Percentiles rank a stretch among this genome's conserved stretches.
Conservation (phyloP, 2,329 filamentous ascomycete species). For the Aspergillus sp. region DNA sequence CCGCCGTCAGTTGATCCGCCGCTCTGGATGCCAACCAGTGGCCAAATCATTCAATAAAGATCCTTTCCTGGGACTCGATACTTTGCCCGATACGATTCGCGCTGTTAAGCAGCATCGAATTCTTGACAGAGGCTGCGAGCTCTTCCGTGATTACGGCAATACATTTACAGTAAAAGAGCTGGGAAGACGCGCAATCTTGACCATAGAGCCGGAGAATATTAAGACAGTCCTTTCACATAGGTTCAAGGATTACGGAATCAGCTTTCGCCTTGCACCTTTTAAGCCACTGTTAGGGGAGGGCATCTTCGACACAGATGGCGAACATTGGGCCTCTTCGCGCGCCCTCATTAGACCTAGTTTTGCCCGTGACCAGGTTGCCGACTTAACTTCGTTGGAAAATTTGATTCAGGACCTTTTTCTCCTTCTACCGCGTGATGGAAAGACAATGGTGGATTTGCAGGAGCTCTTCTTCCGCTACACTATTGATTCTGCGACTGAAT, state of each 20-base stretch:
- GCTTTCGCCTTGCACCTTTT: slow-evolving; percentile 46
- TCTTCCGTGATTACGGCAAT: slow-evolving; percentile 16
- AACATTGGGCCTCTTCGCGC: slow-evolving; percentile 54
- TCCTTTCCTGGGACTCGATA: slow-evolving; percentile 16
- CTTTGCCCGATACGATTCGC: slow-evolving; percentile 1
- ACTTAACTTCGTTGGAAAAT: slow-evolving; percentile 25
- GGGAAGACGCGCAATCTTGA: slow-evolving; percentile 25
- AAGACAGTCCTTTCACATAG: slow-evolving; percentile 58
- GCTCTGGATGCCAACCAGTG: slow-evolving; percentile 14
- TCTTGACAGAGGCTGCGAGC: slow-evolving; percentile 6
- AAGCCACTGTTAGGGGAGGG: slow-evolving; percentile 54
- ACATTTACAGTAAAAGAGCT: slow-evolving; percentile 18
- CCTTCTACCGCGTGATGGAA: slow-evolving; percentile 23
- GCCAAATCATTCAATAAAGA: not conserved
- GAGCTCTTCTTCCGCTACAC: slow-evolving; percentile 46
- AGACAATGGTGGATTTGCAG: slow-evolving; percentile 24
- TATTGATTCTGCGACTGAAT: slow-evolving; percentile 82
- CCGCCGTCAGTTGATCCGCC: slow-evolving; percentile 7
- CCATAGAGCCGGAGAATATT: slow-evolving; percentile 57
- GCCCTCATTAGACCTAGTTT: slow-evolving; percentile 50
- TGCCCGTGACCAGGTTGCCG: slow-evolving; percentile 24
- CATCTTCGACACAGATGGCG: slow-evolving; percentile 57
- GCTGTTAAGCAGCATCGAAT: slow-evolving; percentile 8
- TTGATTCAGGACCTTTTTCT: slow-evolving; percentile 22
- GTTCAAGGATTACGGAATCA: slow-evolving; percentile 57